Percentiles rank a stretch among this genome's conserved stretches.
phyloP scores from a whole-genome alignment of 2,329 filamentous ascomycete genomes.

The Monilinia aucupariae region DNA sequence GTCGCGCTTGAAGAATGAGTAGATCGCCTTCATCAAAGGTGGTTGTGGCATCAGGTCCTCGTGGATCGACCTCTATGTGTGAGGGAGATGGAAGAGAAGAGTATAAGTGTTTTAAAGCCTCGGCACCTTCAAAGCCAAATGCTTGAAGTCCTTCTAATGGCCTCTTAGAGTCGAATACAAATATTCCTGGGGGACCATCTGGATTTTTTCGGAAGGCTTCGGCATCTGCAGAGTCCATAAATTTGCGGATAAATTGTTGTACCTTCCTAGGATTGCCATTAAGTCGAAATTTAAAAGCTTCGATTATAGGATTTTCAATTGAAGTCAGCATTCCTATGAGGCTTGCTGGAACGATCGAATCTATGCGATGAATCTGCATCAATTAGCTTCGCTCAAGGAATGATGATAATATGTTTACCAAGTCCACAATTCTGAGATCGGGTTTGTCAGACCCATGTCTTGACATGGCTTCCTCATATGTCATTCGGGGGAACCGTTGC shows the following conservation, averaged over 20 bases:
- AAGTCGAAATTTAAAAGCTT: slow-evolving; percentile 65
- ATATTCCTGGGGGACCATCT: slow-evolving; percentile 73
- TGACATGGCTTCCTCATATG: slow-evolving; percentile 73
- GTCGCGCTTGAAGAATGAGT: slow-evolving; percentile 74
- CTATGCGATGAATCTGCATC: slow-evolving; percentile 58
- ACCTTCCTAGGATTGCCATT: slow-evolving; percentile 48
- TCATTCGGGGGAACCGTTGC: slow-evolving; percentile 39
- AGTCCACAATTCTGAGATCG: slow-evolving; percentile 69
- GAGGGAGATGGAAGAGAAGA: slow-evolving; percentile 19
- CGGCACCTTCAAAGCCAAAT: slow-evolving; percentile 67
- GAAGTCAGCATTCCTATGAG: slow-evolving; percentile 72
- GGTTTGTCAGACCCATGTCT: slow-evolving; percentile 88
- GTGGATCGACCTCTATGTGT: not conserved
- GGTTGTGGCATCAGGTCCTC: slow-evolving; percentile 31
- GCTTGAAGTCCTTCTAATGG: slow-evolving; percentile 73
- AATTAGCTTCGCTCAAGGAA: slow-evolving; percentile 24
- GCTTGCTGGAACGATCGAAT: slow-evolving; percentile 54
- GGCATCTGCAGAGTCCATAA: slow-evolving; percentile 62
- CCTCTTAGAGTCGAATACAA: slow-evolving; percentile 66
- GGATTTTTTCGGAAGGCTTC: slow-evolving; percentile 60
- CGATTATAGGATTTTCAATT: slow-evolving; percentile 63
- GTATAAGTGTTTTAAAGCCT: slow-evolving; percentile 39
- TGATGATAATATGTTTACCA: slow-evolving; percentile 41
- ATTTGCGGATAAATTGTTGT: slow-evolving; percentile 57
- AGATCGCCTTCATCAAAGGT: slow-evolving; percentile 64